Evolutionary conservation across 2,329 filamentous ascomycete genomes (phyloP), one percentile per base, ranked within the genome.

Genomic region (Lecanicillium sp.): DNA sequence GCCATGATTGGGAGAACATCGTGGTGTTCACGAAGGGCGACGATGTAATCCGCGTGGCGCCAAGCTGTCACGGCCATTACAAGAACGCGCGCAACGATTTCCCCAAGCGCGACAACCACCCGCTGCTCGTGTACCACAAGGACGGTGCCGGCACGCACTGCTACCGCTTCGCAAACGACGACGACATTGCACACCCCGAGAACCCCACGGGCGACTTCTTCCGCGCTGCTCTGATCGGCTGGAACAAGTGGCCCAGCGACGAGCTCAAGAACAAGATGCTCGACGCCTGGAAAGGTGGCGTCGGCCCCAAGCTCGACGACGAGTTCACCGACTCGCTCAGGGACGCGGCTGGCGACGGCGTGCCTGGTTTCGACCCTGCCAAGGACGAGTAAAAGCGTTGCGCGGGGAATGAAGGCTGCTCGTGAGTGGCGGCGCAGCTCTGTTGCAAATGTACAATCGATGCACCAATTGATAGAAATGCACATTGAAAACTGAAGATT

Each of bases 1-100:
- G 63, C 0, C 65, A 70, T 52, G 68, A 71, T 51, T 71, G 67
- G 68, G 68, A 71, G 54, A 64, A 62, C 51, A 56, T 61, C 8
- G 59, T 70, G 1, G 58, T 71, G 12, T 69, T 65, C 49, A 30
- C 56, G 2, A 51, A 55, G 27, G 59, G 53, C 8, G 52, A 58
- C 23, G 48, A 37, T 0, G 48, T 62, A 9, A 45, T 60, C 2
- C 60, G 59, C 7, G 61, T 63, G 1, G 60, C 61, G 2, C 57
- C 60, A 2, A 62, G 60, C 1, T 60, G 59, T 45, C 60, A 62
- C 29, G 55, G 52, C 12, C 48, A 52, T 7, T 63, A 62, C 36
- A 44, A 46, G 3, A 38, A 50, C 1, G 60, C 59, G 17, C 56
- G 41, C 23, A 58, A 61, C 40, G 14, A 54, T 8, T 56, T 58